These are phyloP conservation scores for Gracilaria gracilis DNA, from an alignment of 23 red algal species.

Conservation along the genomic window DNA sequence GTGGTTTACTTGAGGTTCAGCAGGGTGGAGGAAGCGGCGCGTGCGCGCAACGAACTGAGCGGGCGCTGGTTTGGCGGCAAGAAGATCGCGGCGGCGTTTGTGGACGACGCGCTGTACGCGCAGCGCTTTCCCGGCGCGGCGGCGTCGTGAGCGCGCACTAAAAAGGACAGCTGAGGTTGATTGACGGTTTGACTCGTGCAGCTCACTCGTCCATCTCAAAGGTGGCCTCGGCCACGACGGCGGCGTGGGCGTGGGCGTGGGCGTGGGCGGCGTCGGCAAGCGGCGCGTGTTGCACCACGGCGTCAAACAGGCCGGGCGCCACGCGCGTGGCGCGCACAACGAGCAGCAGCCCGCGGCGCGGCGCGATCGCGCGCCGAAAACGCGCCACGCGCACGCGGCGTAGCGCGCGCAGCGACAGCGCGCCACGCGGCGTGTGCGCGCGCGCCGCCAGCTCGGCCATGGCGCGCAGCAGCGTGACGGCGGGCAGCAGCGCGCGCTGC, in stretches of 20 bases:
- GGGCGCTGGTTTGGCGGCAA: slow-evolving; percentile 87
- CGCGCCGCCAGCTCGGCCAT: slow-evolving; percentile 1
- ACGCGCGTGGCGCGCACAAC: too few species aligned
- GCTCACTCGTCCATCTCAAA: too few species aligned
- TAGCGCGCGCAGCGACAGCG: background rate
- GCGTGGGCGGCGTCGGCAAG: background rate
- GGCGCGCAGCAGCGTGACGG: slow-evolving; percentile 5
- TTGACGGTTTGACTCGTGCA: too few species aligned
- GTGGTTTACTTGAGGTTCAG: slow-evolving; percentile 78
- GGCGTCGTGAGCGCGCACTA: too few species aligned
- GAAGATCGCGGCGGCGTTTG: slow-evolving; percentile 65
- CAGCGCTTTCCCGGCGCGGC: slow-evolving; percentile 26
- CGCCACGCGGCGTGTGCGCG: background rate
- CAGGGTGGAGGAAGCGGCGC: slow-evolving; percentile 21
- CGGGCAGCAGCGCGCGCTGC: background rate
- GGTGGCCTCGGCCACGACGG: background rate
- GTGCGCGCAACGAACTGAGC: slow-evolving; percentile 54
- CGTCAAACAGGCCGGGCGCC: background rate
- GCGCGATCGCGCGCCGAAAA: background rate
- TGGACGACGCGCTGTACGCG: slow-evolving; percentile 59
- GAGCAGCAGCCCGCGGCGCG: background rate
- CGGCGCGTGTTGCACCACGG: background rate
- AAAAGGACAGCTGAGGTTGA: too few species aligned
- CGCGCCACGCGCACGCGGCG: background rate
- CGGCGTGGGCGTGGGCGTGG: background rate